Percentiles rank a stretch among this genome's conserved stretches.
Conservation (phyloP, 805 yeast genomes). For the Allodekkera sacchari region DNA sequence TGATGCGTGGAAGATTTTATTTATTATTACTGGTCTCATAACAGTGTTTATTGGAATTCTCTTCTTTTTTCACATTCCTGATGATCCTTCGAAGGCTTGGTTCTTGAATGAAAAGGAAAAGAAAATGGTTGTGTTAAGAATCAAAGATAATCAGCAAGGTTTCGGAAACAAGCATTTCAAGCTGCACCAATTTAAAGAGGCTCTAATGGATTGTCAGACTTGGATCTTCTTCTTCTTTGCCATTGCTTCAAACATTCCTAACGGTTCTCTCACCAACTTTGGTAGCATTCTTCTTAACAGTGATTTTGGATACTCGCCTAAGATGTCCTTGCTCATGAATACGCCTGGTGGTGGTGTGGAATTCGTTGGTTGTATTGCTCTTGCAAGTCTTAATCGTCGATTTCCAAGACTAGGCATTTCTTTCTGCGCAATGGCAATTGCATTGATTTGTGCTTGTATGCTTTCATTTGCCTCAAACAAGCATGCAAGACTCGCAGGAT, state of each 20-base stretch:
- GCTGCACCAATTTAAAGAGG: slow-evolving; percentile 46
- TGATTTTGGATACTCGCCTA: slow-evolving; percentile 23
- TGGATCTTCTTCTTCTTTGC: slow-evolving; percentile 41
- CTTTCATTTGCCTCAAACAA: slow-evolving; percentile 1
- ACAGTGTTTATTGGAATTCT: slow-evolving; percentile 43
- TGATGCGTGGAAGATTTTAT: slow-evolving; percentile 52
- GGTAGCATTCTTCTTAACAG: slow-evolving; percentile 28
- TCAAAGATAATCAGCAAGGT: slow-evolving; percentile 53
- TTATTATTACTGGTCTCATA: slow-evolving; percentile 49
- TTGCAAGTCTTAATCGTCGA: slow-evolving; percentile 11
- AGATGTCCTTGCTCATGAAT: slow-evolving; percentile 13
- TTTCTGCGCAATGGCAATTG: slow-evolving; percentile 1
- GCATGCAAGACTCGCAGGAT: slow-evolving; percentile 13
- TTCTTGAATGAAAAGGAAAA: slow-evolving; percentile 40
- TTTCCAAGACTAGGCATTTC: slow-evolving; percentile 7
- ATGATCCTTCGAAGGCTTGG: slow-evolving; percentile 47
- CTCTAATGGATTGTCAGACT: slow-evolving; percentile 40
- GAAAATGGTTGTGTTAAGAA: slow-evolving; percentile 42
- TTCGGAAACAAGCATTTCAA: slow-evolving; percentile 49
- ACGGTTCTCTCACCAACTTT: slow-evolving; percentile 49
- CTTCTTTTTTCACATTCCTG: slow-evolving; percentile 32
- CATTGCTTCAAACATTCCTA: slow-evolving; percentile 40
- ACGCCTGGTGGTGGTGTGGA: slow-evolving; percentile 31
- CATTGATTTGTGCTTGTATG: slow-evolving; percentile 1
- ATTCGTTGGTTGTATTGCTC: slow-evolving; percentile 23